Conservation (phyloP, 345 rosid genomes). For the Lepidium didymum region DNA sequence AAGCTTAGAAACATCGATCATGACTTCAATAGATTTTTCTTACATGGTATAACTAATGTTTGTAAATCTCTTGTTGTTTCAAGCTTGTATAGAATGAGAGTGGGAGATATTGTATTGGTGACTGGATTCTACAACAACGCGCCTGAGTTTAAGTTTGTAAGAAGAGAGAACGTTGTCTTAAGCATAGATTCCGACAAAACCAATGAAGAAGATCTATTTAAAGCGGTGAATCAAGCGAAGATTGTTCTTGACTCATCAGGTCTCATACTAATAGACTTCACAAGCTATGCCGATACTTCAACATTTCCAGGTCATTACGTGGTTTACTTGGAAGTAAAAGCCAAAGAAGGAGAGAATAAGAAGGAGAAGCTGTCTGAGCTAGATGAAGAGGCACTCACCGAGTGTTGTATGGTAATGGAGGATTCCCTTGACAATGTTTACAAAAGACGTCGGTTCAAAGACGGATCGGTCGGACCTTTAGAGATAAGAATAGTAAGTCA, state of each 20-base stretch:
- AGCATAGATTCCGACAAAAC: conserved; percentile 86
- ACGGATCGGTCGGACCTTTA: conserved; percentile 59
- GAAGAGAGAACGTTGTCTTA: conserved; percentile 66
- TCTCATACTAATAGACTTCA: conserved; percentile 57
- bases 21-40: not conserved
- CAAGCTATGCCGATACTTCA: conserved; percentile 61
- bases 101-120: conserved; percentile 78
- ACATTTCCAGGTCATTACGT: conserved; percentile 87
- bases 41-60: conserved; percentile 1
- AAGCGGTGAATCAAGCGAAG: conserved; percentile 57
- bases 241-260: conserved; percentile 45
- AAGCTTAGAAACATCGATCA: not conserved
- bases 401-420: conserved; percentile 63
- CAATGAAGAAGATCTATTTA: conserved; percentile 72
- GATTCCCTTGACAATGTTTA: conserved; percentile 71
- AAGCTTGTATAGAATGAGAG: conserved; percentile 79
- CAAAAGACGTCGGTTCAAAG: conserved; percentile 66
- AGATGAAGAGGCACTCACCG: conserved; percentile 44
- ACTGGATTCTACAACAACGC: conserved; percentile 79
- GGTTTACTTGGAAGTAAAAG: conserved; percentile 57
- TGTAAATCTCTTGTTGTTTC: not conserved
- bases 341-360: not conserved
- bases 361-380: not conserved
- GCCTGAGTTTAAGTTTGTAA: conserved; percentile 75
- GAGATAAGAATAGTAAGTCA: conserved; percentile 71